These are phyloP conservation scores for Lecanicillium sp. DNA, from an alignment of 2,329 filamentous ascomycete species.

Conservation along the genomic window DNA sequence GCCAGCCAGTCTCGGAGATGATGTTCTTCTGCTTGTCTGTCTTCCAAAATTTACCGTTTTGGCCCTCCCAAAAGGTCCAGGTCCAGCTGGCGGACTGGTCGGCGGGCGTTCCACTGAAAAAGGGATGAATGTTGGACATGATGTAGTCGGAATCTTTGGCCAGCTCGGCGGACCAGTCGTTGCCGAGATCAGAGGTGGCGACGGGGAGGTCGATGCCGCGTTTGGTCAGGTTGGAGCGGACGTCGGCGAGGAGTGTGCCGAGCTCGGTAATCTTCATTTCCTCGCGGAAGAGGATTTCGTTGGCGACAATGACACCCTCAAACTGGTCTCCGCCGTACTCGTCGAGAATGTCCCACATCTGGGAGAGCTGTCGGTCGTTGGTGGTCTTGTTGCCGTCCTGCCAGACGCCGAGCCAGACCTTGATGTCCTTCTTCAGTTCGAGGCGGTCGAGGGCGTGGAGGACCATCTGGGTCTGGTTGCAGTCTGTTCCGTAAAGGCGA, in stretches of 20 bases:
- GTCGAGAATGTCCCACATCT: slow-evolving; percentile 81
- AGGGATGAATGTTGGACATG: slow-evolving; percentile 96
- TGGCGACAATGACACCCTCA: slow-evolving; percentile 74
- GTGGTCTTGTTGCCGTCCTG: slow-evolving; percentile 79
- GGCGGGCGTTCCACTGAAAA: slow-evolving; percentile 76
- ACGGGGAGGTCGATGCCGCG: slow-evolving; percentile 66
- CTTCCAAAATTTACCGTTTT: slow-evolving; percentile 62
- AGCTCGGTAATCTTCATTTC: slow-evolving; percentile 63
- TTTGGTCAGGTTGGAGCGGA: slow-evolving; percentile 65
- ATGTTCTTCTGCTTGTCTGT: slow-evolving; percentile 61
- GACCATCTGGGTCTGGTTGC: slow-evolving; percentile 94
- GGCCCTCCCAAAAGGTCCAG: slow-evolving; percentile 67
- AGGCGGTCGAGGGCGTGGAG: slow-evolving; percentile 74
- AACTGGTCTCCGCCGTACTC: slow-evolving; percentile 63
- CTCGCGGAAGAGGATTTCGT: slow-evolving; percentile 72
- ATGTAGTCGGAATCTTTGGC: slow-evolving; percentile 72
- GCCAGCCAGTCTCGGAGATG: slow-evolving; percentile 91
- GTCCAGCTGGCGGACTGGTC: slow-evolving; percentile 73
- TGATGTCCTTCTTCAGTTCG: slow-evolving; percentile 64
- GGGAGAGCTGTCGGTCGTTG: slow-evolving; percentile 70
- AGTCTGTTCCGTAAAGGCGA: slow-evolving; percentile 90
- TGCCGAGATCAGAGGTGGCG: slow-evolving; percentile 81
- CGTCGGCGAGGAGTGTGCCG: slow-evolving; percentile 56
- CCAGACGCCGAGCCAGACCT: slow-evolving; percentile 94
- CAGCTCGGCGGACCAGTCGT: slow-evolving; percentile 72